Evolutionary conservation across 768 basidiomycete species (phyloP).

Genomic region (Pulveroboletus sp.): DNA sequence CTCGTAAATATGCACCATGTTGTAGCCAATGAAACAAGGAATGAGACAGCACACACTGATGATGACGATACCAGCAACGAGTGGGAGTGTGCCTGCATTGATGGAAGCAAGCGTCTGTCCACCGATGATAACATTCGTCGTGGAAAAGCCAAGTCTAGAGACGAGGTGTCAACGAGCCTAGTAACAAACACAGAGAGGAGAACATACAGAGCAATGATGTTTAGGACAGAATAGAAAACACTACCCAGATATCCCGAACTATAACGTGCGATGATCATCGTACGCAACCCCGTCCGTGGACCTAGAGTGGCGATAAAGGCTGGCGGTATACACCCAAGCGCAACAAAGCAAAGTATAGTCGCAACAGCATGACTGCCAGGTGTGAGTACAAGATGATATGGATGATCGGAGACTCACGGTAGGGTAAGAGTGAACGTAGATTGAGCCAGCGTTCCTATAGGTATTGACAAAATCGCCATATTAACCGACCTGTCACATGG

Average conservation of each 20-base stretch:
- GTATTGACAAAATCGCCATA: slow-evolving; percentile 43
- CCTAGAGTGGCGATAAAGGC: slow-evolving; percentile 54
- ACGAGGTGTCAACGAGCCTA: neutral
- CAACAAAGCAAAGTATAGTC: slow-evolving; percentile 36
- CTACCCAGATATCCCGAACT: slow-evolving; percentile 48
- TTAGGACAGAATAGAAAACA: slow-evolving; percentile 46
- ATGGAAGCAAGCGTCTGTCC: too few relatives aligned
- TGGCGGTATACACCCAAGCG: slow-evolving; percentile 27
- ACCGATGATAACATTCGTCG: too few relatives aligned
- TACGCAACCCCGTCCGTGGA: slow-evolving; percentile 48
- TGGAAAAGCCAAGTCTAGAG: too few relatives aligned
- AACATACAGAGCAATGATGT: slow-evolving; percentile 47
- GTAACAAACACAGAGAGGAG: neutral
- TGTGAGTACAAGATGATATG: neutral
- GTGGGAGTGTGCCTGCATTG: too few relatives aligned
- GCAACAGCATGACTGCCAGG: slow-evolving; percentile 39
- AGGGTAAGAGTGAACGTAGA: slow-evolving; percentile 46
- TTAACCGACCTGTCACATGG: slow-evolving; percentile 42
- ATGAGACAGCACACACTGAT: too few relatives aligned
- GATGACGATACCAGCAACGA: too few relatives aligned
- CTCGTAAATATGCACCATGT: too few relatives aligned
- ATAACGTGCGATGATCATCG: slow-evolving; percentile 49
- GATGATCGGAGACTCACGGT: slow-evolving; percentile 27
- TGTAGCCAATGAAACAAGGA: too few relatives aligned
- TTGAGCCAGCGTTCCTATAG: slow-evolving; percentile 48